These are phyloP conservation scores for Umbelopsis sp. DNA, from an alignment of 192 early-diverging fungal genomes.

Conservation along the genomic window DNA sequence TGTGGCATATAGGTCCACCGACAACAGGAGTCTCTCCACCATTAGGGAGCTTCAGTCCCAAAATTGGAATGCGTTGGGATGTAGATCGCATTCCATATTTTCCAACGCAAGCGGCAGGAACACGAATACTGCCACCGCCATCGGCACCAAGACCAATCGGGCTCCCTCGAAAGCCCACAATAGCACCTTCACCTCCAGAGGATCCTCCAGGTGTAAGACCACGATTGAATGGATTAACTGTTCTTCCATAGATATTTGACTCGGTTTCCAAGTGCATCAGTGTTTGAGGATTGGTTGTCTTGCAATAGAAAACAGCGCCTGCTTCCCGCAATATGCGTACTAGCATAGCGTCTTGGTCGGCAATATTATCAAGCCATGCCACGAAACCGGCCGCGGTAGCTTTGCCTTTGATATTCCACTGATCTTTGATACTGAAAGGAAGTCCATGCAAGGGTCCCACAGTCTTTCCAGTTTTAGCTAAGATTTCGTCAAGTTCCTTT, in stretches of 20 bases:
- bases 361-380: neutral
- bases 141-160: conserved; percentile 14
- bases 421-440: conserved; percentile 14
- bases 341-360: neutral
- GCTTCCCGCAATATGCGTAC: neutral
- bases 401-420: conserved; percentile 7
- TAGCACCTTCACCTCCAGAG: neutral
- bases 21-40: neutral
- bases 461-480: conserved; percentile 1
- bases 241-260: conserved; percentile 5
- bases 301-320: conserved; percentile 5
- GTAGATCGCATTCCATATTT: conserved; percentile 2
- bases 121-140: conserved; percentile 10
- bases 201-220: neutral
- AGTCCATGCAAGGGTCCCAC: conserved; percentile 4
- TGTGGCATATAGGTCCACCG: neutral
- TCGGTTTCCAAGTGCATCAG: conserved; percentile 1
- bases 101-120: conserved; percentile 2
- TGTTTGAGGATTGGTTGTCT: conserved; percentile 10
- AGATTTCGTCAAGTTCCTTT: conserved; percentile 1
- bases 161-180: neutral
- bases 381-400: conserved; percentile 3
- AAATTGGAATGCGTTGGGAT: neutral
- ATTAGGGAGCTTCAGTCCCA: neutral
- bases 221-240: neutral